Conservation (phyloP, 805 yeast species). For the Wickerhamomyces alni region DNA sequence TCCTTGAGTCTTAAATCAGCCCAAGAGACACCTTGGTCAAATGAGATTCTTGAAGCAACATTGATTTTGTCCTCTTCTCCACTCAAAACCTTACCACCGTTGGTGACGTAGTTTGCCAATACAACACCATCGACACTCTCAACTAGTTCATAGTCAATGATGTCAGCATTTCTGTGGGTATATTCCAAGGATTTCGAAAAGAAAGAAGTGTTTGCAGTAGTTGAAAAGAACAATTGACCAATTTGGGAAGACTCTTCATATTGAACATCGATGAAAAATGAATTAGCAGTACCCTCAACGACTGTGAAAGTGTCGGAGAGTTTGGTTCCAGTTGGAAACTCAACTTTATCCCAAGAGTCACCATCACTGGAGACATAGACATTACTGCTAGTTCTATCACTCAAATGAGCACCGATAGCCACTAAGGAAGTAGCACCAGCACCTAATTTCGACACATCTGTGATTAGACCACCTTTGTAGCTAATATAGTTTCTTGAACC, state of each 20-base stretch:
- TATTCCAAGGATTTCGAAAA: conserved; percentile 40
- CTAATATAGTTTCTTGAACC: conserved; percentile 25
- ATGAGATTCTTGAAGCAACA: conserved; percentile 28
- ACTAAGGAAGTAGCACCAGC: conserved; percentile 28
- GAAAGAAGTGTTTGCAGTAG: conserved; percentile 47
- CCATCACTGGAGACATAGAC: conserved; percentile 31
- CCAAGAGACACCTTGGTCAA: conserved; percentile 34
- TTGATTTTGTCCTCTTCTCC: conserved; percentile 7
- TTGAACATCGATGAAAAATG: conserved; percentile 35
- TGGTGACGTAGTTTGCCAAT: conserved; percentile 36
- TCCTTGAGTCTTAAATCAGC: conserved; percentile 19
- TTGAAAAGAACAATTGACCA: conserved; percentile 27
- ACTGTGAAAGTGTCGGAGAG: conserved; percentile 23
- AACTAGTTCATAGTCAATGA: conserved; percentile 33
- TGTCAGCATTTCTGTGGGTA: conserved; percentile 28
- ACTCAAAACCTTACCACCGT: conserved; percentile 14
- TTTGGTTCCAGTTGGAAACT: conserved; percentile 24
- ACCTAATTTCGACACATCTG: conserved; percentile 29
- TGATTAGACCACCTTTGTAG: conserved; percentile 26
- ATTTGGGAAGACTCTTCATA: conserved; percentile 11
- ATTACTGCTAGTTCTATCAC: conserved; percentile 13
- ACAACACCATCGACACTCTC: conserved; percentile 57
- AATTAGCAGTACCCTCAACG: conserved; percentile 32
- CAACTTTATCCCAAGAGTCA: conserved; percentile 26
- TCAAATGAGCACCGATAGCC: conserved; percentile 27